Percentiles rank a stretch among this genome's conserved stretches.
phyloP scores from a whole-genome alignment of 768 basidiomycete genomes.

The Tylopilus vinaceipallidus region DNA sequence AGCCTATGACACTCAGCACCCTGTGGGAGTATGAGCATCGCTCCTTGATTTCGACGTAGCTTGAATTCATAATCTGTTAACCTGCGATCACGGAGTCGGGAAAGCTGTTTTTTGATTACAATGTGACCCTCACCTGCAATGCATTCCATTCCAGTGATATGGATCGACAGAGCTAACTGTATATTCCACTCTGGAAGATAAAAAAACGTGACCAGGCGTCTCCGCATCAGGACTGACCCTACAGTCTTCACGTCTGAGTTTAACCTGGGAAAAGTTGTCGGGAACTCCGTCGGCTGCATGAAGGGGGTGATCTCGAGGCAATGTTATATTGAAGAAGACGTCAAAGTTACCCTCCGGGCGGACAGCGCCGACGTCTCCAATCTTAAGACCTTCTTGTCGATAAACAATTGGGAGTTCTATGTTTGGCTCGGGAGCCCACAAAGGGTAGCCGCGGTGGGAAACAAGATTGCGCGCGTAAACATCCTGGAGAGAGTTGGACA shows the following conservation, averaged over 20 bases:
- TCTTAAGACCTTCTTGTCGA: constrained; percentile 11
- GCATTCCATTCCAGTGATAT: background rate
- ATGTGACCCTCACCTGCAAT: background rate
- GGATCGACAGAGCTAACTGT: background rate
- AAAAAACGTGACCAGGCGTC: background rate
- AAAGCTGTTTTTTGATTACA: background rate
- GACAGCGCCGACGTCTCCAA: constrained; percentile 20
- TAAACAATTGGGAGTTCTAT: constrained; percentile 19
- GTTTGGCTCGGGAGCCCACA: constrained; percentile 29
- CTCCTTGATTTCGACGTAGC: constrained; percentile 16
- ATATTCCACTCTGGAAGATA: background rate
- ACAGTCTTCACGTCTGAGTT: background rate
- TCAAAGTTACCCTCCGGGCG: constrained; percentile 27
- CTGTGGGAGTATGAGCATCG: constrained; percentile 29
- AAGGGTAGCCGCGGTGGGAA: constrained; percentile 23
- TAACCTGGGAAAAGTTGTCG: constrained; percentile 18
- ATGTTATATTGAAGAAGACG: constrained; percentile 32
- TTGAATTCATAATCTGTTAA: background rate
- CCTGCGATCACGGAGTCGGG: background rate
- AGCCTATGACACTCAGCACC: constrained; percentile 19
- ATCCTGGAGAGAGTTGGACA: background rate
- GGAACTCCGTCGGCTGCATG: constrained; percentile 17
- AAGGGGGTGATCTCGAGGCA: constrained; percentile 25
- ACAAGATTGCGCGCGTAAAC: constrained; percentile 8
- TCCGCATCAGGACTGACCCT: background rate